Conservation (phyloP, 2,329 filamentous ascomycete species). For the Hansfordia pulvinata region DNA sequence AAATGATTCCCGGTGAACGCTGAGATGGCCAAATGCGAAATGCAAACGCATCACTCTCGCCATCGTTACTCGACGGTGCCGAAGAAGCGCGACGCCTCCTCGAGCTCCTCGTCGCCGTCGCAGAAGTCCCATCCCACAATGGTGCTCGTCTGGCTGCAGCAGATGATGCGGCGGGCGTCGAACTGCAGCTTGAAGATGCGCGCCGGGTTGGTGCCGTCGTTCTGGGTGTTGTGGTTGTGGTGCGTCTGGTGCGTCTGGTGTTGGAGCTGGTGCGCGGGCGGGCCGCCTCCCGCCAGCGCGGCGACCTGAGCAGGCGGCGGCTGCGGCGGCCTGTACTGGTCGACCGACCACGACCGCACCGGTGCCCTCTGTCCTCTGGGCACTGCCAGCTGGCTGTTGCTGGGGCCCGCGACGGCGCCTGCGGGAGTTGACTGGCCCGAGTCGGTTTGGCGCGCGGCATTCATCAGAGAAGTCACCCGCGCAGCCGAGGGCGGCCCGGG, state of each 20-base stretch:
- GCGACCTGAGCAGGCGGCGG: constrained; percentile 2
- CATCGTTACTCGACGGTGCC: constrained; percentile 36
- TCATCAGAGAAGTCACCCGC: no score
- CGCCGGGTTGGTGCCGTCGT: constrained; percentile 31
- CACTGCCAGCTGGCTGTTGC: no score
- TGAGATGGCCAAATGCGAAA: no score
- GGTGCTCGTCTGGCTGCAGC: constrained; percentile 78
- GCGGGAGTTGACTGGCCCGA: no score
- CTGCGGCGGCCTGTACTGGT: constrained; percentile 1
- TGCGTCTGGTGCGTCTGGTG: constrained; percentile 11
- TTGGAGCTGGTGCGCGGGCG: constrained; percentile 1
- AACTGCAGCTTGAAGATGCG: constrained; percentile 96
- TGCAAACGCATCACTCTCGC: no score
- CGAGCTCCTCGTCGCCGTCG: constrained; percentile 67
- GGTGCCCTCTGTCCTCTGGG: no score
- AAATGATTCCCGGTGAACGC: no score
- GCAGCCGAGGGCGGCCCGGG: no score
- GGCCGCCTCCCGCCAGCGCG: constrained; percentile 3
- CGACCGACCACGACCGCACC: no score
- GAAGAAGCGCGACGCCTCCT: constrained; percentile 69
- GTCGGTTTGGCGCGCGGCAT: no score
- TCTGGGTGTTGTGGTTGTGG: constrained; percentile 30
- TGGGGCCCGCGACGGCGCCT: no score
- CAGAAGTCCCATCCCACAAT: constrained; percentile 99
- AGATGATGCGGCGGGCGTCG: constrained; percentile 83